Conservation (phyloP, 2,329 filamentous ascomycete species). For the Aotearoamyces nothofagi region DNA sequence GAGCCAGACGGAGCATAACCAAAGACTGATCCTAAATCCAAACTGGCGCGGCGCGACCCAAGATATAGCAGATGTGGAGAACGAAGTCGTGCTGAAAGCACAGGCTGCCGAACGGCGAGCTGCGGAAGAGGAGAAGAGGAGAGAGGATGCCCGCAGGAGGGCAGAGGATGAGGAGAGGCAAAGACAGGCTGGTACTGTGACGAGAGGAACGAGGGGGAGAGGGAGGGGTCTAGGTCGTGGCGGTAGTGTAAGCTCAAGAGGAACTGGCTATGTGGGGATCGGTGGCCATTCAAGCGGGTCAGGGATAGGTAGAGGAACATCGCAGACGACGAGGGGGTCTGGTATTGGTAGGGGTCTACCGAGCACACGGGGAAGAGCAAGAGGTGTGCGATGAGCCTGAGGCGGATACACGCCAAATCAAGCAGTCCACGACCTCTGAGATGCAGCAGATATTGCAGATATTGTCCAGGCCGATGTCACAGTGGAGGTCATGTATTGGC, state of each 20-base stretch:
- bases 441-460: no score
- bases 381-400: no score
- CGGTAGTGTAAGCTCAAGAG: slow-evolving; percentile 5
- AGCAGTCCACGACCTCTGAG: no score
- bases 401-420: no score
- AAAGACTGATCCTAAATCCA: slow-evolving; percentile 77
- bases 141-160: slow-evolving; percentile 51
- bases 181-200: slow-evolving; percentile 25
- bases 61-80: slow-evolving; percentile 76
- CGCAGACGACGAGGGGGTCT: slow-evolving; percentile 20
- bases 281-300: slow-evolving; percentile 22
- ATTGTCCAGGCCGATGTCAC: no score
- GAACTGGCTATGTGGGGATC: slow-evolving; percentile 24
- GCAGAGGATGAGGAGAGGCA: slow-evolving; percentile 41
- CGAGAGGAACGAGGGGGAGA: slow-evolving; percentile 17
- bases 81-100: slow-evolving; percentile 57
- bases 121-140: slow-evolving; percentile 62
- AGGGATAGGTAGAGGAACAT: slow-evolving; percentile 13
- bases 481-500: no score
- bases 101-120: slow-evolving; percentile 65
- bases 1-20: slow-evolving; percentile 94
- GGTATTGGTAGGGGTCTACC: slow-evolving; percentile 30
- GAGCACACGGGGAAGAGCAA: slow-evolving; percentile 38
- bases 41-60: slow-evolving; percentile 80
- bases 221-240: slow-evolving; percentile 15